A percentile compares a stretch with the other conserved stretches of the same genome.
Evolutionary conservation across 352 stramenopile genomes (phyloP).

Genomic region (Globisporangium paroecandrum): DNA sequence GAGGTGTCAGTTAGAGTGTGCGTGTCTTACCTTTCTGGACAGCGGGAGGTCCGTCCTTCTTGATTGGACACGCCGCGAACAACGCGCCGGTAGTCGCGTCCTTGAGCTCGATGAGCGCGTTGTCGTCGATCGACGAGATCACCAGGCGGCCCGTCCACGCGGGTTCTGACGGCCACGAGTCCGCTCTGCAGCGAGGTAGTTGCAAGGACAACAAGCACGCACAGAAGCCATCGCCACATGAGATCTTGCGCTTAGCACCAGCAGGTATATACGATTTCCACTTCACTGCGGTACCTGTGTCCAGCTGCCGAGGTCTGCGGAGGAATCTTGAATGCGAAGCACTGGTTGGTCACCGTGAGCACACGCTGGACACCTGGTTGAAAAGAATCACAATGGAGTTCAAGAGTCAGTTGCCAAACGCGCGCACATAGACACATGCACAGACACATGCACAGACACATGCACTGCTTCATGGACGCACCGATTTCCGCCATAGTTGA

Average conservation of each 20-base stretch:
- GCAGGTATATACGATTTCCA: no score
- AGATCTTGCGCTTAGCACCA: no score
- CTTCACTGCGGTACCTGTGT: background rate
- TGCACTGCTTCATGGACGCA: background rate
- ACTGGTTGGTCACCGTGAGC: background rate
- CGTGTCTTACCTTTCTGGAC: background rate
- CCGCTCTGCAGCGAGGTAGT: background rate
- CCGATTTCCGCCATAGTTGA: background rate
- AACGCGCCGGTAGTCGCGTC: conserved; percentile 48
- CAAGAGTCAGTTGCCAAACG: no score
- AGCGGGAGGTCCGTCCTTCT: background rate
- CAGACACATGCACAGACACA: background rate
- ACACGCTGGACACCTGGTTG: background rate
- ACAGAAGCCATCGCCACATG: no score
- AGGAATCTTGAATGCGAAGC: background rate
- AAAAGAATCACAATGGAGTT: no score
- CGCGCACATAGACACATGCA: no score
- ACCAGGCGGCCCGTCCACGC: conserved; percentile 60
- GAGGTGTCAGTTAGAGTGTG: no score
- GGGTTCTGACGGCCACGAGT: conserved; percentile 35
- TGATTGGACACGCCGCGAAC: conserved; percentile 60
- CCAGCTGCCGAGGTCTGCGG: background rate
- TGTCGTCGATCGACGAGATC: conserved; percentile 58
- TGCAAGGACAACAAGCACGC: no score
- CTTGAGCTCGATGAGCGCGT: conserved; percentile 58